A percentile compares a stretch with the other conserved stretches of the same genome.
These are phyloP conservation scores for Neofusicoccum umdonicola DNA, from an alignment of 2,329 filamentous ascomycete genomes.

Conservation along the genomic window DNA sequence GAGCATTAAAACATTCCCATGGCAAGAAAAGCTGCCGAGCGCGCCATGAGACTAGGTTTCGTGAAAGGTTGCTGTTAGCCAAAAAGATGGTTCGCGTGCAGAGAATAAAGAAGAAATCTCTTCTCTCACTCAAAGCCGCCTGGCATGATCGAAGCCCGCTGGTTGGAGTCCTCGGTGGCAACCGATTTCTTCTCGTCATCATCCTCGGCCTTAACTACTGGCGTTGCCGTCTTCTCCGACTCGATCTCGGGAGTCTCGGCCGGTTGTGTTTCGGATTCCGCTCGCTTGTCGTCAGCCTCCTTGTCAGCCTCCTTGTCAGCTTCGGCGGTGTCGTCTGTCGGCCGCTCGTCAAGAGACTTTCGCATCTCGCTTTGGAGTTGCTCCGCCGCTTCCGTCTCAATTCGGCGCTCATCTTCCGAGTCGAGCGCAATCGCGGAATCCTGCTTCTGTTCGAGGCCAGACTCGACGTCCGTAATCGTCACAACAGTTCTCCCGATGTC, in stretches of 20 bases:
- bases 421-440: constrained; percentile 20
- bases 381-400: constrained; percentile 34
- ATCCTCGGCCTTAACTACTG: neutral
- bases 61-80: constrained; percentile 5
- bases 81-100: constrained; percentile 3
- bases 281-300: constrained; percentile 4
- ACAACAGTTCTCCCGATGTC: constrained; percentile 39
- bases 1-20: constrained; percentile 12
- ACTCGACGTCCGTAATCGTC: constrained; percentile 20
- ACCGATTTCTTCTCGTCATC: constrained; percentile 6
- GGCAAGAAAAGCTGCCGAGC: constrained; percentile 11
- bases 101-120: constrained; percentile 11
- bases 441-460: constrained; percentile 10
- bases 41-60: constrained; percentile 12
- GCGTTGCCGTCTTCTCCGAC: constrained; percentile 6
- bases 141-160: constrained; percentile 10
- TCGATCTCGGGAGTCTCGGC: neutral
- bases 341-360: neutral
- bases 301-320: constrained; percentile 14
- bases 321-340: neutral
- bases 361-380: constrained; percentile 29
- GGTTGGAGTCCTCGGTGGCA: neutral
- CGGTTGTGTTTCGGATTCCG: constrained; percentile 1
- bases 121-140: constrained; percentile 18
- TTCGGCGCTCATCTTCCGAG: constrained; percentile 33